These are phyloP conservation scores for Trichoderma afroharzianum DNA, from an alignment of 2,329 filamentous ascomycete genomes.

Conservation along the genomic window DNA sequence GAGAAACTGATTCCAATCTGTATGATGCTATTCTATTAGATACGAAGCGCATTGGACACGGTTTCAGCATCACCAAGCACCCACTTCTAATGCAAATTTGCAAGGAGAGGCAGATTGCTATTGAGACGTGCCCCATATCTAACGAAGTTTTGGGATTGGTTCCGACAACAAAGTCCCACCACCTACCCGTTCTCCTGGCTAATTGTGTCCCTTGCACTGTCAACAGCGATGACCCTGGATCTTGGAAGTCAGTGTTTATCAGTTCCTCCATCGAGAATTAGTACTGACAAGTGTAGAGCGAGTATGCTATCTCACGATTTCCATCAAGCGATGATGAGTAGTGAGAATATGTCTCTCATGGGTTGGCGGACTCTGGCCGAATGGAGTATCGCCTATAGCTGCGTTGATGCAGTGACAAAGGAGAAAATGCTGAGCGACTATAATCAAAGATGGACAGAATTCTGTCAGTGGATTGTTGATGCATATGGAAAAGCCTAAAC, in stretches of 20 bases:
- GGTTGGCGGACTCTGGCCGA: constrained; percentile 2
- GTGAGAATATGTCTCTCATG: constrained; percentile 6
- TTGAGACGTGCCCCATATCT: constrained; percentile 87
- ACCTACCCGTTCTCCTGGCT: constrained; percentile 77
- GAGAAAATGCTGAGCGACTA: not conserved
- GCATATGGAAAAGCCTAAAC: not conserved
- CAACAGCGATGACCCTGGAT: constrained; percentile 80
- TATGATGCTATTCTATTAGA: constrained; percentile 86
- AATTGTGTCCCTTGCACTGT: constrained; percentile 80
- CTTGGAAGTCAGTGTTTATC: not conserved
- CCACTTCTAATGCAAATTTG: constrained; percentile 84
- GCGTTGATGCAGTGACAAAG: not conserved
- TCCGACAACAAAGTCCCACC: constrained; percentile 70
- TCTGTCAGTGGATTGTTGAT: constrained; percentile 2
- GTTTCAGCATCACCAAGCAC: constrained; percentile 85
- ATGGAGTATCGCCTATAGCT: constrained; percentile 2
- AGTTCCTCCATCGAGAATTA: no score
- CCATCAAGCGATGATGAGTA: constrained; percentile 8
- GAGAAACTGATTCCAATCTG: constrained; percentile 74
- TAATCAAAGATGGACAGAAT: not conserved
- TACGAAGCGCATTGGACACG: constrained; percentile 84
- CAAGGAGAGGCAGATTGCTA: constrained; percentile 79
- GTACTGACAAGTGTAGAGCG: not conserved
- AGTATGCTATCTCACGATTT: constrained; percentile 10
- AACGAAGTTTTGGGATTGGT: constrained; percentile 83